phyloP scores from a whole-genome alignment of 2,329 filamentous ascomycete genomes.

The Paecilomyces niveus region DNA sequence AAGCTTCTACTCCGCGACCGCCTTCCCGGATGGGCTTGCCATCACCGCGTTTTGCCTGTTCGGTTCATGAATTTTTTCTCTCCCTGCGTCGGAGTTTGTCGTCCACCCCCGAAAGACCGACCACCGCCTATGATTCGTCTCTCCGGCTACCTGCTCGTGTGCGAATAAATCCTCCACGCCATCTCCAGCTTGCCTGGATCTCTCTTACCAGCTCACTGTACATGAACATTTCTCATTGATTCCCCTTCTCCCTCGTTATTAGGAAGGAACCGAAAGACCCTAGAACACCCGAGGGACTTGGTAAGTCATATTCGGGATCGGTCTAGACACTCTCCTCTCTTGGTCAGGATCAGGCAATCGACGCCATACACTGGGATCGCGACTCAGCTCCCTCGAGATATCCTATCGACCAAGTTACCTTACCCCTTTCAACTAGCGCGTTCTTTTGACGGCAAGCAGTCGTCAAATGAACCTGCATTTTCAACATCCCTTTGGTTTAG shows the following conservation, averaged over 20 bases:
- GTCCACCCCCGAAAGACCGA: neutral
- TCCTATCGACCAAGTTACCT: slow-evolving; percentile 1
- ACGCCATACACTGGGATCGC: neutral
- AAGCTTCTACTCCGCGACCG: neutral
- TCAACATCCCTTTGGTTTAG: slow-evolving; percentile 52
- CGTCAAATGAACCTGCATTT: slow-evolving; percentile 99
- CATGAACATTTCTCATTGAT: neutral
- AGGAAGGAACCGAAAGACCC: neutral
- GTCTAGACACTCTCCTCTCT: slow-evolving; percentile 3
- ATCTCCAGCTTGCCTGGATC: neutral
- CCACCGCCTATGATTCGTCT: neutral
- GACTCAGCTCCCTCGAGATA: neutral
- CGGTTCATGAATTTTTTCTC: neutral
- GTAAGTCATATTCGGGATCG: neutral
- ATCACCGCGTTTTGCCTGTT: neutral
- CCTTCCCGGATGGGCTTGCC: neutral
- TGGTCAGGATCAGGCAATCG: neutral
- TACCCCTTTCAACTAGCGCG: slow-evolving; percentile 50
- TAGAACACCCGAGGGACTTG: neutral
- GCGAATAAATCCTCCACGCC: neutral
- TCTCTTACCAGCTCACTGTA: neutral
- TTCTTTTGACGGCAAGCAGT: slow-evolving; percentile 76
- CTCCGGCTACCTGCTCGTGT: neutral
- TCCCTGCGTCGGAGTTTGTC: neutral
- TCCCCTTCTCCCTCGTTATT: neutral